Evolutionary conservation across 371 early-diverging fungal species (phyloP), one percentile per base, ranked within the genome.

Genomic region (Amoeboaphelidium protococcarum): DNA sequence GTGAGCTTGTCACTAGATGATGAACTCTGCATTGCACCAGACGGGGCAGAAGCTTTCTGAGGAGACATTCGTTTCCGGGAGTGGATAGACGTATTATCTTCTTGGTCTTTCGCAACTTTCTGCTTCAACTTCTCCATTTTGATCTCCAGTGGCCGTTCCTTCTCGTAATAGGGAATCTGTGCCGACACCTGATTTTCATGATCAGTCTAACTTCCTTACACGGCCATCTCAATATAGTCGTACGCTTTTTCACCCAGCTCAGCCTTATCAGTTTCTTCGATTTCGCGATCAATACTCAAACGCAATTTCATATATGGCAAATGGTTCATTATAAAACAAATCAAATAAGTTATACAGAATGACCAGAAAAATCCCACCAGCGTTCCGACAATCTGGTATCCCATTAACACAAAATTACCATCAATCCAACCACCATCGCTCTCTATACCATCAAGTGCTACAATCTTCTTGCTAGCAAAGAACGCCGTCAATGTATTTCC

Each of bases 241-340:
- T 76, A 76, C 2, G 73, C 74, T 40, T 65, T 64, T 55, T 76
- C 77, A 50, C 76, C 77, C 68, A 74, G 69, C 50, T 76, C 68
- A 25, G 72, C 56, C 52, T 63, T 54, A 46, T 76, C 77, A 3
- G 66, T 64, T 37, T 74, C 76, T 10, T 64, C 59, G 25, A 65
- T 54, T 53, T 76, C 76, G 50, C 61, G 67, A 46, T 69, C 67
- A 49, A 68, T 65, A 43, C 63, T 58, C 43, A 75, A 52, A 40
- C 76, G 67, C 41, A 76, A 56, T 43, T 47, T 53, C 47, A 65
- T 52, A 16, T 51, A 52, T 2, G 73, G 72, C 37, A 73, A 62
- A 23, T 50, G 46, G 50, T 68, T 55, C 44, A 66, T 62, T 20
- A 65, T 44, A 4, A 67, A 25, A 41, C 73, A 55, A 25, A 76